Evolutionary conservation across 139 green algal species (phyloP), one percentile per base, ranked within the genome.

Genomic region (Mychonastes homosphaera): DNA sequence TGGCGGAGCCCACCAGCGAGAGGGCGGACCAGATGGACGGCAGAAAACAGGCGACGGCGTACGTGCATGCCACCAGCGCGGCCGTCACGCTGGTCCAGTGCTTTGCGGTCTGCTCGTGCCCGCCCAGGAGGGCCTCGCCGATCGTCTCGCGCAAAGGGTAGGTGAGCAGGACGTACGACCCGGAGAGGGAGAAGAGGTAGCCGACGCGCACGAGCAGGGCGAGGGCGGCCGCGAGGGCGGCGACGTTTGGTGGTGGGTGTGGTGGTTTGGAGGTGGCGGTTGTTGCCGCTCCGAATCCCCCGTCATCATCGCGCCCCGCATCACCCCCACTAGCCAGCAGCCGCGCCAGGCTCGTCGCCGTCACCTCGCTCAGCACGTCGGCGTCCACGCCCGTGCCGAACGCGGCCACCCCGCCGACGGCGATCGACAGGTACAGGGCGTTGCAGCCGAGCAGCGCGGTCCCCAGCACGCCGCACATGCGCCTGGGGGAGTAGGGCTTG

Each of bases 141-240:
- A 69, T 21, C 41, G 44, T 52, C 24, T 69, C 43, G 26, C 62
- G 56, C 26, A 69, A 33, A 0, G 62, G 62, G 43, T 50, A 69
- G 32, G 44, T 30, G 16, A 69, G 53, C 33, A 69, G 53, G 4
- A 62, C 62, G 51, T 57, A 69, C 3, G 24, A 46, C 16, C 62
- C 62, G 23, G 51, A 33, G 21, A 69, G 19, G 4, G 32, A 53
- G 18, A 62, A 6, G 24, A 69, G 39, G 44, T 63, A 69, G 4
- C 53, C 62, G 9, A 62, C 8, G 2, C 62, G 52, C 41, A 69
- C 62, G 6, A 16, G 23, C 27, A 24, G 15, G 15, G 62, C 36
- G 35, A 47, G 44, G 4, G 51, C 19, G 23, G 36, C 9, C 23
- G 62, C 62, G 18, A 69, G 39, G 1, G 52, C 53, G 15, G 53